A percentile compares a stretch with the other conserved stretches of the same genome.
phyloP scores from a whole-genome alignment of 2,329 filamentous ascomycete genomes.

The Fusarium sp. region DNA sequence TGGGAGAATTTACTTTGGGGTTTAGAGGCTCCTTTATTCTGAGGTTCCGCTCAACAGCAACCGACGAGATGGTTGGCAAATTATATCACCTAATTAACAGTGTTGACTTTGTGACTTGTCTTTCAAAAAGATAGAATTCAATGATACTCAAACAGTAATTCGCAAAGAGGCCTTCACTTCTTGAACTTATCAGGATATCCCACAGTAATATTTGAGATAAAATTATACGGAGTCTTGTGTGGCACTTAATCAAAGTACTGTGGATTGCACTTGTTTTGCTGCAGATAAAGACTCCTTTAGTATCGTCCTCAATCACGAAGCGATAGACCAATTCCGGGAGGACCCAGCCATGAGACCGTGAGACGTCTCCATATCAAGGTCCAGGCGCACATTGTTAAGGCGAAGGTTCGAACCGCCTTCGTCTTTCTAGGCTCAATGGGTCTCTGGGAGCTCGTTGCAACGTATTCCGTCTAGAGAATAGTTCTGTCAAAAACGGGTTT shows the following conservation, averaged over 20 bases:
- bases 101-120: background rate
- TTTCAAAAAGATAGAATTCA: background rate
- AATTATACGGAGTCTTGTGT: background rate
- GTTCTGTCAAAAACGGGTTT: no score
- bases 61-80: background rate
- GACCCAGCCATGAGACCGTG: background rate
- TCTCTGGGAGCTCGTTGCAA: no score
- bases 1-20: conserved; percentile 49
- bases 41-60: background rate
- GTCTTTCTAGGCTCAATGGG: no score
- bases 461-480: no score
- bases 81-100: background rate
- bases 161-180: background rate
- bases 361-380: background rate
- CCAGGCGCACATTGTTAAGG: no score
- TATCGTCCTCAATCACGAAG: background rate
- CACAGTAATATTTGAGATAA: background rate
- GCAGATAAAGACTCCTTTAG: conserved; percentile 15
- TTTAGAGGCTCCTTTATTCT: conserved; percentile 47
- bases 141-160: background rate
- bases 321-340: background rate
- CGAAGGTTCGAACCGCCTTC: no score
- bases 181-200: background rate
- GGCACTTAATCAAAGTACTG: background rate
- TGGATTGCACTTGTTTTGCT: conserved; percentile 7